Conservation (phyloP, 257 asterid species). For the Datura wrightii region DNA sequence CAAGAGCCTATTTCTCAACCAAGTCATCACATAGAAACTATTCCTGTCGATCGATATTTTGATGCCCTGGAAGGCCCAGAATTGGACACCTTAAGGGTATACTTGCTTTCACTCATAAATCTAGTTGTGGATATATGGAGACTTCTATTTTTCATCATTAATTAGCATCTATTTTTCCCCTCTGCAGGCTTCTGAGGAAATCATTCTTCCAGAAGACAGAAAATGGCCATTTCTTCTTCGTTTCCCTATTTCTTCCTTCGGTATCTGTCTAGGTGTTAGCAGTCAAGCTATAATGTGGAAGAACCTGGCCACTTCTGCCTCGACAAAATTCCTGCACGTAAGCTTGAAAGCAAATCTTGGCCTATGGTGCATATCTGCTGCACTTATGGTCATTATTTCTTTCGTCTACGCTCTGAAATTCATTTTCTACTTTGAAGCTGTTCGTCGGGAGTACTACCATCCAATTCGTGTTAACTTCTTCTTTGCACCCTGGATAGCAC, state of each 20-base stretch:
- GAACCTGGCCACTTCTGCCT: conserved; percentile 57
- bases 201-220: conserved; percentile 72
- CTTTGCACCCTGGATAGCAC: conserved; percentile 83
- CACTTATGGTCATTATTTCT: conserved; percentile 49
- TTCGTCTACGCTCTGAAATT: conserved; percentile 57
- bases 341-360: conserved; percentile 55
- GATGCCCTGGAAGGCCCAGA: conserved; percentile 94
- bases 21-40: conserved; percentile 44
- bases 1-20: conserved; percentile 38
- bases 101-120: background rate
- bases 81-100: conserved; percentile 72
- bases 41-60: conserved; percentile 68
- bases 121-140: background rate
- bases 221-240: conserved; percentile 94
- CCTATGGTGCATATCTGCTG: conserved; percentile 67
- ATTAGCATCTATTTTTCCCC: background rate
- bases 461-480: conserved; percentile 91
- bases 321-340: conserved; percentile 65
- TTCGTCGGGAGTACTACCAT: conserved; percentile 90
- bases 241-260: conserved; percentile 73
- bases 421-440: conserved; percentile 84
- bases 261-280: conserved; percentile 83
- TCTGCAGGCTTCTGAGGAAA: conserved; percentile 68
- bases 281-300: conserved; percentile 98
- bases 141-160: too few species aligned